These are phyloP conservation scores for Pleoardoris graminearum DNA, from an alignment of 2,329 filamentous ascomycete genomes.

Conservation along the genomic window DNA sequence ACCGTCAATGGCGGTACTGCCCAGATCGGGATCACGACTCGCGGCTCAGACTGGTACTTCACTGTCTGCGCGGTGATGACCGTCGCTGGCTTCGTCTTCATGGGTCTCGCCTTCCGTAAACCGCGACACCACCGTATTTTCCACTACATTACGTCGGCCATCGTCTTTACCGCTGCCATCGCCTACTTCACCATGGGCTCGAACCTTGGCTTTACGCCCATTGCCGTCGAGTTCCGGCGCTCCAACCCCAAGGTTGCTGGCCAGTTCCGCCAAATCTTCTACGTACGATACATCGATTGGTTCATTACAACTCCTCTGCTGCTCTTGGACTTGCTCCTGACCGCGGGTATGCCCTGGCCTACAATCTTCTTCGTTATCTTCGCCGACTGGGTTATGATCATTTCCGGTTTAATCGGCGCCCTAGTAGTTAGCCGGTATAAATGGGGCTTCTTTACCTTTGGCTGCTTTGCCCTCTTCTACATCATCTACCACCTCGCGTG, in stretches of 20 bases:
- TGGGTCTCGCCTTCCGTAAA: slow-evolving; percentile 58
- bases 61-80: slow-evolving; percentile 64
- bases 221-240: slow-evolving; percentile 63
- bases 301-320: slow-evolving; percentile 67
- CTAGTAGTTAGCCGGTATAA: slow-evolving; percentile 66
- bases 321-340: slow-evolving; percentile 64
- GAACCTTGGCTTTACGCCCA: slow-evolving; percentile 65
- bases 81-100: slow-evolving; percentile 56
- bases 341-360: slow-evolving; percentile 66
- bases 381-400: slow-evolving; percentile 67
- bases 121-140: slow-evolving; percentile 62
- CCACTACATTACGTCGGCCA: slow-evolving; percentile 65
- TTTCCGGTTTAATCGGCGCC: slow-evolving; percentile 68
- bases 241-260: slow-evolving; percentile 52
- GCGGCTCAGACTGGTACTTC: slow-evolving; percentile 66
- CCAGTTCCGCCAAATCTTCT: slow-evolving; percentile 65
- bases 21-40: slow-evolving; percentile 62
- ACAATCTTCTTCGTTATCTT: slow-evolving; percentile 66
- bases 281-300: slow-evolving; percentile 69
- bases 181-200: slow-evolving; percentile 70
- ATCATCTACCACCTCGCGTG: slow-evolving; percentile 63
- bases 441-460: slow-evolving; percentile 68
- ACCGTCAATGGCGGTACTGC: slow-evolving; percentile 52
- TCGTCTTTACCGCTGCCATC: slow-evolving; percentile 63
- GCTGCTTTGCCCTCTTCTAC: slow-evolving; percentile 57